Percentiles rank a stretch among this genome's conserved stretches.
Evolutionary conservation across 2,329 filamentous ascomycete genomes (phyloP).

Genomic region (Nothopassalora personata): DNA sequence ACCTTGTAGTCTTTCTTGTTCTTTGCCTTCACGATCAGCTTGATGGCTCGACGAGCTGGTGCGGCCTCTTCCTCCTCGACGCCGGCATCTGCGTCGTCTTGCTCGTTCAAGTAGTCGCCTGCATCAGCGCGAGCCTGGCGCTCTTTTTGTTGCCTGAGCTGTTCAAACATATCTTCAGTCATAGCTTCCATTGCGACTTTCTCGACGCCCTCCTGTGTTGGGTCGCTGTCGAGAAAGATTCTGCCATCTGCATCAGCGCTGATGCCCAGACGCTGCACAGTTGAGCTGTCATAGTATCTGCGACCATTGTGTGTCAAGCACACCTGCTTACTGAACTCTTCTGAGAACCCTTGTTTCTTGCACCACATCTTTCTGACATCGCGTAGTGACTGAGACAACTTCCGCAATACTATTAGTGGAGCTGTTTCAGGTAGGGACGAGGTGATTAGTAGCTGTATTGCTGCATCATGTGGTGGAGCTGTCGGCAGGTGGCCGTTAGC

Average conservation of each 20-base stretch:
- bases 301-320: constrained; percentile 76
- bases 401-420: constrained; percentile 59
- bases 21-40: constrained; percentile 49
- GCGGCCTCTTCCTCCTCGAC: constrained; percentile 15
- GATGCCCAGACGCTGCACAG: constrained; percentile 63
- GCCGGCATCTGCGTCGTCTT: constrained; percentile 9
- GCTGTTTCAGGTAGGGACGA: constrained; percentile 59
- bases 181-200: constrained; percentile 72
- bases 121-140: constrained; percentile 12
- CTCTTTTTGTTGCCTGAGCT: constrained; percentile 47
- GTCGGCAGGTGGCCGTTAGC: constrained; percentile 6
- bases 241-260: constrained; percentile 39
- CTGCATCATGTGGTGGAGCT: constrained; percentile 39
- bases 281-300: constrained; percentile 70
- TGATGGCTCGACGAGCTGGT: constrained; percentile 30
- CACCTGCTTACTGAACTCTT: constrained; percentile 49
- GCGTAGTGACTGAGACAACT: constrained; percentile 61
- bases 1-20: constrained; percentile 49
- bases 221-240: constrained; percentile 39
- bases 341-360: constrained; percentile 51
- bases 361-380: constrained; percentile 68
- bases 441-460: constrained; percentile 61
- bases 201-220: constrained; percentile 47
- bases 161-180: constrained; percentile 58
- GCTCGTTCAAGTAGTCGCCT: neutral